These are phyloP conservation scores for Retiboletus fuscus DNA, from an alignment of 1,284 basidiomycete genomes.

Conservation along the genomic window DNA sequence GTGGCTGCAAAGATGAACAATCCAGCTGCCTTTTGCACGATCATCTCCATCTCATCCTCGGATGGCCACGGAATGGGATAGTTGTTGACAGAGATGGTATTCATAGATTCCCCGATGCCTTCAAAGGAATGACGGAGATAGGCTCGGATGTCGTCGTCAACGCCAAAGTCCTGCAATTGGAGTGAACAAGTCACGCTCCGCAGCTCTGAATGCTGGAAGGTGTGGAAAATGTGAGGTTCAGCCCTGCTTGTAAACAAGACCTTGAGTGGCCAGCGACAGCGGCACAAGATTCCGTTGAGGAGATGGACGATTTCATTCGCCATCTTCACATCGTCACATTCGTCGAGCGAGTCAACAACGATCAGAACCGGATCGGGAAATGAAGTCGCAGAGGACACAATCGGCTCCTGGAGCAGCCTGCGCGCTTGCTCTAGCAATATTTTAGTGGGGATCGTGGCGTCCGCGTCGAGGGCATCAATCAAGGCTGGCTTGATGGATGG, in stretches of 20 bases:
- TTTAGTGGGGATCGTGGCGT: slow-evolving; percentile 35
- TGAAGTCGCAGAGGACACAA: slow-evolving; percentile 21
- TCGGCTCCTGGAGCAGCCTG: slow-evolving; percentile 32
- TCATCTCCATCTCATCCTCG: slow-evolving; percentile 30
- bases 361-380: slow-evolving; percentile 29
- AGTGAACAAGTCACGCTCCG: slow-evolving; percentile 16
- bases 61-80: slow-evolving; percentile 35
- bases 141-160: slow-evolving; percentile 35
- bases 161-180: slow-evolving; percentile 33
- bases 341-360: slow-evolving; percentile 42
- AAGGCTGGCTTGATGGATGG: slow-evolving; percentile 32
- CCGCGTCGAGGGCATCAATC: slow-evolving; percentile 25
- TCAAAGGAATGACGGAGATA: slow-evolving; percentile 39
- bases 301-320: slow-evolving; percentile 34
- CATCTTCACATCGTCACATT: slow-evolving; percentile 37
- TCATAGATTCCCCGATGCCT: slow-evolving; percentile 15
- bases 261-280: slow-evolving; percentile 30
- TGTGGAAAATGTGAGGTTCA: slow-evolving; percentile 32
- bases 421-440: slow-evolving; percentile 37
- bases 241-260: slow-evolving; percentile 37
- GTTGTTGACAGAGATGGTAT: not conserved
- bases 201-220: slow-evolving; percentile 32
- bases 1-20: slow-evolving; percentile 48
- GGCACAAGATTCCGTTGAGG: slow-evolving; percentile 22
- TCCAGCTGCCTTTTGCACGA: slow-evolving; percentile 41